Evolutionary conservation across 2,329 filamentous ascomycete genomes (phyloP).

Genomic region (Trematosphaeria pertusa): DNA sequence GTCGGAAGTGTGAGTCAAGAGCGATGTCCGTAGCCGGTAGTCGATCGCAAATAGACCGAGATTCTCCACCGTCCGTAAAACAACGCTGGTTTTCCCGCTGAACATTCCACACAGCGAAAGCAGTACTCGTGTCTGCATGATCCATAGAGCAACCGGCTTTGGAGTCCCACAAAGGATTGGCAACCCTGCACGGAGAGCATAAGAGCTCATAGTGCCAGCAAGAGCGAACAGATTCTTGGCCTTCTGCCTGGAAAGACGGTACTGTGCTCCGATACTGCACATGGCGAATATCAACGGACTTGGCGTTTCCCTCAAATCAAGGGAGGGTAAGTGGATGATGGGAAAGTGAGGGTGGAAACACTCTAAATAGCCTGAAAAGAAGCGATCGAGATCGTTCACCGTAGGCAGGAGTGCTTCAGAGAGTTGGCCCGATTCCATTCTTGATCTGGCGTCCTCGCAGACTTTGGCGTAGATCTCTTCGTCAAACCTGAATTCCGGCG

Average conservation of each 20-base stretch:
- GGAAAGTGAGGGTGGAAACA: slow-evolving; percentile 45
- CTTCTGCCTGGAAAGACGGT: slow-evolving; percentile 39
- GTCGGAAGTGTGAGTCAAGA: slow-evolving; percentile 16
- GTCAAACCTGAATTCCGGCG: slow-evolving; percentile 11
- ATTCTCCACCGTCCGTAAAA: slow-evolving; percentile 20
- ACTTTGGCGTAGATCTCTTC: slow-evolving; percentile 14
- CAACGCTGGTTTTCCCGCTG: slow-evolving; percentile 26
- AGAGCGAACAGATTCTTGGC: slow-evolving; percentile 30
- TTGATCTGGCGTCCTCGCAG: slow-evolving; percentile 16
- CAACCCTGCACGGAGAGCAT: slow-evolving; percentile 14
- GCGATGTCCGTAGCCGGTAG: slow-evolving; percentile 26
- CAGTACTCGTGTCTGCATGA: slow-evolving; percentile 39
- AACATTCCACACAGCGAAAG: slow-evolving; percentile 38
- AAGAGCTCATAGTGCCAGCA: slow-evolving; percentile 21
- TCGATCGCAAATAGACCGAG: slow-evolving; percentile 24
- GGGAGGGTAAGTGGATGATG: slow-evolving; percentile 42
- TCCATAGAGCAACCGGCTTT: slow-evolving; percentile 31
- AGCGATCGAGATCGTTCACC: slow-evolving; percentile 33
- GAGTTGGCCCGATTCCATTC: slow-evolving; percentile 11
- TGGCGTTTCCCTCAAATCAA: slow-evolving; percentile 32
- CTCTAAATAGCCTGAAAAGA: slow-evolving; percentile 37
- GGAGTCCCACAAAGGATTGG: slow-evolving; percentile 7
- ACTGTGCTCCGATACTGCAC: slow-evolving; percentile 46
- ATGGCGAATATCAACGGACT: slow-evolving; percentile 43
- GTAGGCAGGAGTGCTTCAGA: slow-evolving; percentile 18